phyloP scores from a whole-genome alignment of 1,139 yeast genomes.

The Protomyces gravidus region DNA sequence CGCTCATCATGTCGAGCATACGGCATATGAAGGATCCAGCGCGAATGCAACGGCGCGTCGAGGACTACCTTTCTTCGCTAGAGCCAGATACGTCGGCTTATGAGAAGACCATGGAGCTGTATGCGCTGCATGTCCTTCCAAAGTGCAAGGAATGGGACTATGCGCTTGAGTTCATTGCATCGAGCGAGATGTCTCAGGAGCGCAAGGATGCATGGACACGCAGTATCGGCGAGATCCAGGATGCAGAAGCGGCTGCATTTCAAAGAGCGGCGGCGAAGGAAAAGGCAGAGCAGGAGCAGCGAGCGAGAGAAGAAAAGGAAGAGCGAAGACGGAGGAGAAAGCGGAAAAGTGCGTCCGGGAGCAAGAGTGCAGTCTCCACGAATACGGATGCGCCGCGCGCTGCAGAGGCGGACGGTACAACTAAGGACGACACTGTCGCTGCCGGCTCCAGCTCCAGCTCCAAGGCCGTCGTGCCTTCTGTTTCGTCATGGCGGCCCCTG shows the following conservation, averaged over 20 bases:
- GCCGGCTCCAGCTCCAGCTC: no score
- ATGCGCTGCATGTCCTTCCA: slow-evolving; percentile 27
- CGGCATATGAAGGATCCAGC: slow-evolving; percentile 8
- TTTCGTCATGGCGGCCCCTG: slow-evolving; percentile 5
- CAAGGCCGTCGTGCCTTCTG: background rate
- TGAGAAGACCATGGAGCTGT: slow-evolving; percentile 18
- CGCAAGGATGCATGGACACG: slow-evolving; percentile 5
- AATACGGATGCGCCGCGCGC: background rate
- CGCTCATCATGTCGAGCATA: slow-evolving; percentile 4
- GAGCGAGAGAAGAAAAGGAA: slow-evolving; percentile 5
- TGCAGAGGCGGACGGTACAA: no score
- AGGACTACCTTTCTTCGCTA: slow-evolving; percentile 13
- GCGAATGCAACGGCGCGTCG: slow-evolving; percentile 8
- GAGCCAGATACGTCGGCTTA: slow-evolving; percentile 6
- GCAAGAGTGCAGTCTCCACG: background rate
- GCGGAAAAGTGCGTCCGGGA: slow-evolving; percentile 6
- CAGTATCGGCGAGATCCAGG: background rate
- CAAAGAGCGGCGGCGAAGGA: background rate
- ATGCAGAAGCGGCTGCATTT: slow-evolving; percentile 5
- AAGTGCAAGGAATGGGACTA: slow-evolving; percentile 23
- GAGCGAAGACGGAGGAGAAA: slow-evolving; percentile 3
- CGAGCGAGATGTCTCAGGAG: slow-evolving; percentile 3
- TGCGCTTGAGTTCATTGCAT: slow-evolving; percentile 14
- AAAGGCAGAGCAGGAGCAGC: slow-evolving; percentile 2
- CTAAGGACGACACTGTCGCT: no score